A percentile compares a stretch with the other conserved stretches of the same genome.
Evolutionary conservation across 805 yeast genomes (phyloP).

Genomic region (Ogataea sp.): DNA sequence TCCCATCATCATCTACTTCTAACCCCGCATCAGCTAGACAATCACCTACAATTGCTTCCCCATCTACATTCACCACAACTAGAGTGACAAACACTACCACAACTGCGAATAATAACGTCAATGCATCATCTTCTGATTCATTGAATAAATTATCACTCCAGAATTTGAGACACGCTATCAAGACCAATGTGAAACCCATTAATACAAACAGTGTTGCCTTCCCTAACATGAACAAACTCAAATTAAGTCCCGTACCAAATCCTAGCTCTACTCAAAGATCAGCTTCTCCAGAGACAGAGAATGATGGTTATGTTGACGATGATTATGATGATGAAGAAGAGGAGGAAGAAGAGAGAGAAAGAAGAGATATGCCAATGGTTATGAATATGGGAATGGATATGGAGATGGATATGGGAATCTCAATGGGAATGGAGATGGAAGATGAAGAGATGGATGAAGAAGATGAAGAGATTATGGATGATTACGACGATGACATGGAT

Average conservation of each 20-base stretch:
- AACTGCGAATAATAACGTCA: too few relatives aligned
- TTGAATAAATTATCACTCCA: neutral
- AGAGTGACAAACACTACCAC: too few relatives aligned
- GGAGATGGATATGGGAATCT: too few relatives aligned
- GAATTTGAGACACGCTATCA: neutral
- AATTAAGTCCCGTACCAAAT: too few relatives aligned
- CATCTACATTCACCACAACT: too few relatives aligned
- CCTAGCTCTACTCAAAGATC: too few relatives aligned
- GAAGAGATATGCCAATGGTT: neutral
- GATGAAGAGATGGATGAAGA: conserved; percentile 15
- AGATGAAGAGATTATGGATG: conserved; percentile 17
- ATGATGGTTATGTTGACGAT: conserved; percentile 16
- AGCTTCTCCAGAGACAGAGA: too few relatives aligned
- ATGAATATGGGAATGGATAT: too few relatives aligned
- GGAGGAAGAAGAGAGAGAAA: neutral
- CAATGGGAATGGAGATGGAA: conserved; percentile 16
- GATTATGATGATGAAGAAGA: conserved; percentile 14
- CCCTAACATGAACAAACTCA: too few relatives aligned
- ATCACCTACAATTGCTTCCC: too few relatives aligned
- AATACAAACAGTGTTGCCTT: too few relatives aligned
- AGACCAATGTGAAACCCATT: conserved; percentile 6
- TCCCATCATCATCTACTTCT: neutral
- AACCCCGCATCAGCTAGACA: neutral
- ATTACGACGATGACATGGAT: conserved; percentile 13
- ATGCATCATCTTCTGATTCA: too few relatives aligned